Evolutionary conservation across 2,329 filamentous ascomycete species (phyloP).

Genomic region (Knufia fluminis): DNA sequence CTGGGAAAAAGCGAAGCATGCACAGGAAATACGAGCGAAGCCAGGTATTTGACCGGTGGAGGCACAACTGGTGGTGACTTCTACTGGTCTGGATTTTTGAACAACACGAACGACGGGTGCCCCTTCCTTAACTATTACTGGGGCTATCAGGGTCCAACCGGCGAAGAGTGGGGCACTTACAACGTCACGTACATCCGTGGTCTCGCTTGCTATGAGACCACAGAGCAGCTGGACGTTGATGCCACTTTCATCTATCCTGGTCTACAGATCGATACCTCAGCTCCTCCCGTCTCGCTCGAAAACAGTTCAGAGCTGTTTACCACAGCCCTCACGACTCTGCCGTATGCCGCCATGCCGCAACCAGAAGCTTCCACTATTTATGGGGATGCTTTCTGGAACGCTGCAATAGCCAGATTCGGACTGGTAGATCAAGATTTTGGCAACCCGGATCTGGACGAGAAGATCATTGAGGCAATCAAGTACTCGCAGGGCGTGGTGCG

Average conservation of each 20-base stretch:
- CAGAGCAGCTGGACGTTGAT: not conserved
- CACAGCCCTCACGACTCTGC: not conserved
- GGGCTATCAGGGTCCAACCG: not conserved
- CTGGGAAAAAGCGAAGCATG: not conserved
- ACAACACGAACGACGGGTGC: not conserved
- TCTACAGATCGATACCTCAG: not conserved
- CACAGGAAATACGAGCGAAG: not conserved
- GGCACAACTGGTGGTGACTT: not conserved
- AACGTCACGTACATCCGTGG: not conserved
- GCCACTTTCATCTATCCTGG: not conserved
- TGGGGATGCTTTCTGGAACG: not conserved
- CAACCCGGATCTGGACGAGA: not conserved
- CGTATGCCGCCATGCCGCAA: not conserved
- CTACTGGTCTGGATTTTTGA: not conserved
- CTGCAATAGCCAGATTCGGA: not conserved
- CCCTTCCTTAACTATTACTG: not conserved
- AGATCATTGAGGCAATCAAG: not conserved
- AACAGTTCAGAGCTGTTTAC: not conserved
- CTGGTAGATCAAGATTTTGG: not conserved
- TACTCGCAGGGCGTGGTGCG: not conserved
- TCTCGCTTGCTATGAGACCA: not conserved
- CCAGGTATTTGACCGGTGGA: not conserved
- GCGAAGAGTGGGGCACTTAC: not conserved
- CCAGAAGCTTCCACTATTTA: not conserved
- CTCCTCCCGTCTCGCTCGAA: not conserved